A percentile compares a stretch with the other conserved stretches of the same genome.
Conservation (phyloP, 257 asterid species). For the Penstemon eatonii region DNA sequence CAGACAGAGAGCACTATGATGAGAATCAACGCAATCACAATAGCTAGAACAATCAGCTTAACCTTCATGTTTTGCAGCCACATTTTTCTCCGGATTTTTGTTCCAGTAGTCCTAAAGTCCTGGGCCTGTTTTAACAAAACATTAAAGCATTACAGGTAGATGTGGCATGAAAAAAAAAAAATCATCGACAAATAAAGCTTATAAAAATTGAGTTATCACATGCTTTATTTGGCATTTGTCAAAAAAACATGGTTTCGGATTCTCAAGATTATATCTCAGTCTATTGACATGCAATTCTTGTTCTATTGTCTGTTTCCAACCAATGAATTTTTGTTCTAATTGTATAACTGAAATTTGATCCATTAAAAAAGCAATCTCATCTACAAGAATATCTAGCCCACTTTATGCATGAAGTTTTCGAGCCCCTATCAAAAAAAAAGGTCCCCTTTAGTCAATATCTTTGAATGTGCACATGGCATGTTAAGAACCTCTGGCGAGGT, state of each 20-base stretch:
- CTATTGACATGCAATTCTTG: not conserved
- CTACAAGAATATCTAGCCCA: not conserved
- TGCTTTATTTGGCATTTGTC: not conserved
- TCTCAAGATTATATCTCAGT: not conserved
- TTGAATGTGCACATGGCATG: not conserved
- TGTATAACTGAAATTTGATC: not conserved
- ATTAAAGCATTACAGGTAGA: not conserved
- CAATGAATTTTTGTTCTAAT: not conserved
- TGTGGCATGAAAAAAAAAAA: not conserved
- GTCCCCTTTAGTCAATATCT: not conserved
- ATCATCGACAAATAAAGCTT: slow-evolving; percentile 1
- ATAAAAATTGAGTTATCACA: not conserved
- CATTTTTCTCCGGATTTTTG: slow-evolving; percentile 75
- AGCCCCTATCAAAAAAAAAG: not conserved
- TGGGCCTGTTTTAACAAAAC: slow-evolving; percentile 59
- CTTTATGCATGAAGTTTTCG: not conserved
- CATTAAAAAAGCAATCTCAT: not conserved
- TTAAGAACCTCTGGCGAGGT: not conserved
- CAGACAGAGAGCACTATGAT: slow-evolving; percentile 75
- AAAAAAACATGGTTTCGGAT: not conserved
- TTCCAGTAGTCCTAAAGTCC: slow-evolving; percentile 73
- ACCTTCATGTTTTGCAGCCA: slow-evolving; percentile 93
- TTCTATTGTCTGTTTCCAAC: not conserved
- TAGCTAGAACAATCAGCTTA: slow-evolving; percentile 72
- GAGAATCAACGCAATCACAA: slow-evolving; percentile 71